Conservation (phyloP, 2,329 filamentous ascomycete genomes). For the Fusarium sp. region DNA sequence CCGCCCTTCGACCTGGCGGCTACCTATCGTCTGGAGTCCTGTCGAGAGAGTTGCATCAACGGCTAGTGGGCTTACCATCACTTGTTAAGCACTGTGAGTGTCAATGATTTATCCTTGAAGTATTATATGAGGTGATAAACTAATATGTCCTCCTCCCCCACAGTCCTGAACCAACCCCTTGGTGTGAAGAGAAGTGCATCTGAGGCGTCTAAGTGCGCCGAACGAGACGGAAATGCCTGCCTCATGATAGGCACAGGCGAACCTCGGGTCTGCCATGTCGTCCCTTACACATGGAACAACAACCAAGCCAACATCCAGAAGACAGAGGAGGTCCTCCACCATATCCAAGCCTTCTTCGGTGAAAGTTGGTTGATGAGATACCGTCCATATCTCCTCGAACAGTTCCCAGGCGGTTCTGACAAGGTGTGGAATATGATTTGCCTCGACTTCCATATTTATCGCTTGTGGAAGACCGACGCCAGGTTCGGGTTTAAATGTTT, state of each 20-base stretch:
- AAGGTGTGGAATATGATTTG: slow-evolving; percentile 16
- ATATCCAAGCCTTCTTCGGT: not conserved
- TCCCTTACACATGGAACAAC: not conserved
- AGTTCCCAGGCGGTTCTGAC: not conserved
- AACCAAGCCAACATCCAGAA: not conserved
- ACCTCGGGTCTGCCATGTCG: not conserved
- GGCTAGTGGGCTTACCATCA: not conserved
- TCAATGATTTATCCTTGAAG: not conserved
- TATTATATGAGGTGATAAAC: no score
- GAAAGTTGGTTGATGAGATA: not conserved
- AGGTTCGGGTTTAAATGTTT: slow-evolving; percentile 1
- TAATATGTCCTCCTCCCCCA: not conserved
- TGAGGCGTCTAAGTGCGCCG: not conserved
- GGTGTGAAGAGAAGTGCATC: no score
- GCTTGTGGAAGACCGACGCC: not conserved
- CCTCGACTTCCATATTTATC: not conserved
- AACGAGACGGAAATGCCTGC: not conserved
- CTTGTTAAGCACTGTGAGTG: not conserved
- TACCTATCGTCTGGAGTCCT: not conserved
- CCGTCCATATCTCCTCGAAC: not conserved
- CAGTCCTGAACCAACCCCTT: not conserved
- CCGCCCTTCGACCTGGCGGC: not conserved
- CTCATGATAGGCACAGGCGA: not conserved
- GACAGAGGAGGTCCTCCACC: fast-evolving
- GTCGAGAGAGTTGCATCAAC: not conserved